These are phyloP conservation scores for Lentithecium fluviatile DNA, from an alignment of 495 filamentous ascomycete genomes.

Conservation along the genomic window DNA sequence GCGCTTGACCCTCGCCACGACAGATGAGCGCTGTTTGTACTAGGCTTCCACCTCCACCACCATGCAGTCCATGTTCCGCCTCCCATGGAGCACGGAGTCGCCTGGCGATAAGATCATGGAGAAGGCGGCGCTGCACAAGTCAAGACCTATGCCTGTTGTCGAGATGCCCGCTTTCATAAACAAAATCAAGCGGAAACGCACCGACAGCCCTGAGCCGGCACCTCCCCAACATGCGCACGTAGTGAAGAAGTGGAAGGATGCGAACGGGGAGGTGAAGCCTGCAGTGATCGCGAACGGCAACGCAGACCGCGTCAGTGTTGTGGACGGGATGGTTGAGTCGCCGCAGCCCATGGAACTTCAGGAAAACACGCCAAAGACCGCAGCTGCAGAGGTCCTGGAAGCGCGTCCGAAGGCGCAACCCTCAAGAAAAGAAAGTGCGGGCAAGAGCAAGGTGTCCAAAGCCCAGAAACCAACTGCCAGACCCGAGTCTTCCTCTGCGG, in stretches of 20 bases:
- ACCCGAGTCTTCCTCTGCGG: slow-evolving; percentile 18
- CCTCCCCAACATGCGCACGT: slow-evolving; percentile 29
- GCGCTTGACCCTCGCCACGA: slow-evolving; percentile 28
- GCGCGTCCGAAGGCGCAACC: slow-evolving; percentile 20
- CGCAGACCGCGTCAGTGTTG: slow-evolving; percentile 11
- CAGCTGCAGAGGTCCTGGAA: slow-evolving; percentile 17
- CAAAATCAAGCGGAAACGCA: slow-evolving; percentile 42
- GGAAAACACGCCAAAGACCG: slow-evolving; percentile 2
- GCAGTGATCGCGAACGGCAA: slow-evolving; percentile 10
- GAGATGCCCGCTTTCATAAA: slow-evolving; percentile 39
- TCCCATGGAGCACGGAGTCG: slow-evolving; percentile 43
- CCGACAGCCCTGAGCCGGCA: slow-evolving; percentile 36
- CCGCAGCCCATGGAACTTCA: neutral
- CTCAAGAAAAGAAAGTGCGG: slow-evolving; percentile 30
- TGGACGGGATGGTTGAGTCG: slow-evolving; percentile 24
- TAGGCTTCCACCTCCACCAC: slow-evolving; percentile 28
- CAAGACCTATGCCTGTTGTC: slow-evolving; percentile 41
- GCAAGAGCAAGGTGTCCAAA: slow-evolving; percentile 24
- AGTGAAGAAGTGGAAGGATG: slow-evolving; percentile 37
- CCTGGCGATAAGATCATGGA: slow-evolving; percentile 40
- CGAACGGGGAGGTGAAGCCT: slow-evolving; percentile 31
- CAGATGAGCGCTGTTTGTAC: slow-evolving; percentile 34
- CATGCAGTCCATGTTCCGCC: slow-evolving; percentile 46
- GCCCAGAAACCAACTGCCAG: slow-evolving; percentile 18
- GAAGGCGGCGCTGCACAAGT: slow-evolving; percentile 36